Base-by-base conservation (phyloP, 1,284 basidiomycete genomes). In the Sporisorium graminicola region DNA sequence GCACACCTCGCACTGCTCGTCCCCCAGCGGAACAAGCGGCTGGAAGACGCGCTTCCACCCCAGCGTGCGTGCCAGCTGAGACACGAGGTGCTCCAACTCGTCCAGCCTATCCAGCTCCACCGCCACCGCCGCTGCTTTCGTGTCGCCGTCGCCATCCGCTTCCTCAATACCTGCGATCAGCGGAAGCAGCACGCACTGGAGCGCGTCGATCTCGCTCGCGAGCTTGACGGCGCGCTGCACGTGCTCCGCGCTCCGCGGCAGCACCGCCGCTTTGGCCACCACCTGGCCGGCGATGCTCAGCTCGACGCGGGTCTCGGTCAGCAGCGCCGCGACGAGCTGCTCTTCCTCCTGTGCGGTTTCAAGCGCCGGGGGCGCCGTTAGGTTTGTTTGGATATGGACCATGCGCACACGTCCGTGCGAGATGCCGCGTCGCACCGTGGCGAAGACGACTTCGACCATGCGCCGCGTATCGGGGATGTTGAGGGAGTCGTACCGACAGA, bases 21-120 rank as follows among this genome's bases (percentile, higher is more conserved):
- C 24, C 0, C 26, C 5, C 7, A 29, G 13, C 18, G 14, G 29
- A 5, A 31, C 37, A 12, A 57, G 40, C 7, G 56, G 9, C 50
- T 69, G 66, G 20, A 59, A 51, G 7, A 40, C 24, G 1, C 0
- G 7, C 29, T 70, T 71, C 68, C 68, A 71, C 4, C 49, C 62
- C 1, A 71, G 9, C 1, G 58, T 60, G 1, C 55, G 49, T 2
- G 37, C 27, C 0, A 71, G 53, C 43, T 71, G 46, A 3, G 22
- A 18, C 0, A 58, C 9, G 29, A 50, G 40, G 13, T 63, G 56
- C 14, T 62, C 42, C 9, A 49, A 44, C 12, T 63, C 22, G 13
- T 68, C 50, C 22, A 68, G 1, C 14, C 26, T 20, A 5, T 29
- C 43, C 16, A 8, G 2, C 2, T 29, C 13, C 3, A 31, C 13